phyloP scores from a whole-genome alignment of 2,329 filamentous ascomycete genomes.

The Corinectria fuckeliana region DNA sequence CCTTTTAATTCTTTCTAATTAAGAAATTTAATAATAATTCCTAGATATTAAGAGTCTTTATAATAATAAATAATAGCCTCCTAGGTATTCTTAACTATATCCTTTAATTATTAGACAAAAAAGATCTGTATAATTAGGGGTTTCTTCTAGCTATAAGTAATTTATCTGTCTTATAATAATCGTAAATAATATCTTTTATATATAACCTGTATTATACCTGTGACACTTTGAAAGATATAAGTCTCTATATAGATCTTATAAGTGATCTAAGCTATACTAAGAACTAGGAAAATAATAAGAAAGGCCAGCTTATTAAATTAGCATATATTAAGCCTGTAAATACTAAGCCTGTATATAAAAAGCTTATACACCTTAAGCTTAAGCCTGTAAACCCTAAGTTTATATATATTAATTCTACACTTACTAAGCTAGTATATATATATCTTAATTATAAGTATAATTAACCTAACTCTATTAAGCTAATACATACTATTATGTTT shows the following conservation, averaged over 20 bases:
- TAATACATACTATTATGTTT: background rate
- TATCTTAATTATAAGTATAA: background rate
- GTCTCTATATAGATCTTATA: background rate
- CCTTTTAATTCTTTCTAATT: too few species aligned
- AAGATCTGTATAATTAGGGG: background rate
- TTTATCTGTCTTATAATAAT: background rate
- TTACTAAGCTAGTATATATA: background rate
- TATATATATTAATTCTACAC: background rate
- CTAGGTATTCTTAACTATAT: background rate
- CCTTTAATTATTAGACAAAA: background rate
- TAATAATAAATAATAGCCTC: background rate
- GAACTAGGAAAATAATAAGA: background rate
- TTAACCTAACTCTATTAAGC: background rate
- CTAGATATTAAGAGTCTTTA: background rate
- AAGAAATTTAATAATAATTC: too few species aligned
- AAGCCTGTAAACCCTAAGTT: background rate
- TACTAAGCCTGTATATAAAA: background rate
- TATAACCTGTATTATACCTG: background rate
- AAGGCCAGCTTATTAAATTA: background rate
- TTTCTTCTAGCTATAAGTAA: background rate
- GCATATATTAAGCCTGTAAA: background rate
- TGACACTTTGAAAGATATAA: background rate
- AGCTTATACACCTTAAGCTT: background rate
- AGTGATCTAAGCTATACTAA: background rate
- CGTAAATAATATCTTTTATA: background rate